Evolutionary conservation across 2,329 filamentous ascomycete species (phyloP).

Genomic region (Fonsecaea pedrosoi): DNA sequence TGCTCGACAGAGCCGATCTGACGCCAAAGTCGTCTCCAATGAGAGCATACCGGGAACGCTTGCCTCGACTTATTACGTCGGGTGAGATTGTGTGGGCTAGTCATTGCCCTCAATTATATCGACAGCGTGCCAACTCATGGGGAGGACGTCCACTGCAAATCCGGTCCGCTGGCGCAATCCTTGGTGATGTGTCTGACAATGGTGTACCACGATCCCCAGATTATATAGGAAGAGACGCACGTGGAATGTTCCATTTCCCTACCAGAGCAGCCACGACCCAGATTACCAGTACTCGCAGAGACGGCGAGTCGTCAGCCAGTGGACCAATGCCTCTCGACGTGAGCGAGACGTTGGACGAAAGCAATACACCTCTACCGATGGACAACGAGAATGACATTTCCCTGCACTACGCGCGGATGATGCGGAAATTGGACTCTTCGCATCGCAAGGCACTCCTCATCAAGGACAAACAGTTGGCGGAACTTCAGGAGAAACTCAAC

Average conservation of each 20-base stretch:
- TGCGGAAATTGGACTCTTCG: conserved; percentile 44
- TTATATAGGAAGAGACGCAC: conserved; percentile 33
- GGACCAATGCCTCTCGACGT: conserved; percentile 24
- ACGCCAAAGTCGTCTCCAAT: conserved; percentile 22
- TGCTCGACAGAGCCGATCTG: background rate
- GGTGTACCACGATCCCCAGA: conserved; percentile 29
- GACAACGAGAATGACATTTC: conserved; percentile 43
- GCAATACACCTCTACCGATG: conserved; percentile 40
- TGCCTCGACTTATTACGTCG: conserved; percentile 39
- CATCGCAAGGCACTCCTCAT: conserved; percentile 42
- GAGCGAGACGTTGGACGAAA: conserved; percentile 29
- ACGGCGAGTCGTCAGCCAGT: background rate
- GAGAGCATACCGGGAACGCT: conserved; percentile 37
- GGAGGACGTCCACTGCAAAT: conserved; percentile 23
- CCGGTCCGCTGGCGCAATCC: conserved; percentile 30
- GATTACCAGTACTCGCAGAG: conserved; percentile 21
- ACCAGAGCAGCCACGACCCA: conserved; percentile 26
- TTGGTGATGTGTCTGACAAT: conserved; percentile 8
- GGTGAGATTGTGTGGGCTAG: conserved; percentile 3
- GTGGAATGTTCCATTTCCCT: conserved; percentile 24
- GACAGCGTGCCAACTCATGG: background rate
- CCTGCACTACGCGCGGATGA: conserved; percentile 43
- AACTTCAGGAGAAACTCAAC: conserved; percentile 42
- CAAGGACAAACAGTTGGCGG: conserved; percentile 43
- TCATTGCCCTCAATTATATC: conserved; percentile 6